Evolutionary conservation across 371 early-diverging fungal genomes (phyloP).

Genomic region (Basidiobolus meristosporus): DNA sequence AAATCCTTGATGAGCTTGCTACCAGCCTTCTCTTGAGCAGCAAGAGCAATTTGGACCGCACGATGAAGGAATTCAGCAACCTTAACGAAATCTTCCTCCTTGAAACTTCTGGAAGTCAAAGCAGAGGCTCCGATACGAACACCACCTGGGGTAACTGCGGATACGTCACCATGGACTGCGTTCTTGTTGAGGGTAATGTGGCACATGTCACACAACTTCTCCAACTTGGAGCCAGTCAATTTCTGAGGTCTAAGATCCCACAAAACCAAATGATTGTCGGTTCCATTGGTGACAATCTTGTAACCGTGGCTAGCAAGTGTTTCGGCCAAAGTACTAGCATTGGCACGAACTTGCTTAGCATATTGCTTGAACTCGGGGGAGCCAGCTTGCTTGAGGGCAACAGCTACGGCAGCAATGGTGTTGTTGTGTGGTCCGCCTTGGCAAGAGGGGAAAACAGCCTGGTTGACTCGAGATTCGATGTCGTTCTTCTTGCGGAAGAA

Average conservation of each 20-base stretch:
- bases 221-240: constrained; percentile 73
- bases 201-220: constrained; percentile 87
- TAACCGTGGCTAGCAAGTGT: constrained; percentile 59
- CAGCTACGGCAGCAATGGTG: constrained; percentile 97
- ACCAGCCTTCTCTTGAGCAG: constrained; percentile 52
- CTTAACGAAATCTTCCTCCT: constrained; percentile 66
- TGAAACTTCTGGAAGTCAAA: constrained; percentile 79
- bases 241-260: constrained; percentile 76
- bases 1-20: constrained; percentile 94
- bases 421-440: constrained; percentile 99
- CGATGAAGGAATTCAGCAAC: constrained; percentile 75
- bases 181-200: constrained; percentile 89
- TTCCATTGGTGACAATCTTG: constrained; percentile 80
- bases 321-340: constrained; percentile 67
- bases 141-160: constrained; percentile 82
- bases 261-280: constrained; percentile 88
- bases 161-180: constrained; percentile 77
- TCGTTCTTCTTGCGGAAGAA: constrained; percentile 88
- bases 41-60: constrained; percentile 77
- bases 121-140: constrained; percentile 80
- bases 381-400: constrained; percentile 89
- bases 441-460: constrained; percentile 94
- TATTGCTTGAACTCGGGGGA: constrained; percentile 88
- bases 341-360: constrained; percentile 79
- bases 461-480: constrained; percentile 87